phyloP scores from a whole-genome alignment of 441 rosid genomes.

The Oxalis stricta region DNA sequence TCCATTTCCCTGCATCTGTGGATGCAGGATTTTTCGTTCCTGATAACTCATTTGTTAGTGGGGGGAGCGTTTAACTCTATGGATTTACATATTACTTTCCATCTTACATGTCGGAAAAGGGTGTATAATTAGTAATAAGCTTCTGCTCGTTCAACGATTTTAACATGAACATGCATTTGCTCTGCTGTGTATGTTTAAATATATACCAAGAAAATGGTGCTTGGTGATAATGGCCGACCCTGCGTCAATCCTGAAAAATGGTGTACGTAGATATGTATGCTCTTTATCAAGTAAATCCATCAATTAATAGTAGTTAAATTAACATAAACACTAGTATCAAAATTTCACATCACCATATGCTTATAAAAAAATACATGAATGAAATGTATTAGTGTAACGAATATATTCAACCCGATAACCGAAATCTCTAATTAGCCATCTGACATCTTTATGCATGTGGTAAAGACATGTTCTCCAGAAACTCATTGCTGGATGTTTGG shows the following conservation, averaged over 20 bases:
- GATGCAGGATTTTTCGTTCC: conserved; percentile 2
- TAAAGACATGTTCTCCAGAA: background rate
- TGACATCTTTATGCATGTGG: background rate
- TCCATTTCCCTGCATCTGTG: conserved; percentile 1
- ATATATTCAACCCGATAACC: too few relatives aligned
- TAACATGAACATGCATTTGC: conserved; percentile 2
- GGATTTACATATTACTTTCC: conserved; percentile 20
- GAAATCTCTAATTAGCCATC: too few relatives aligned
- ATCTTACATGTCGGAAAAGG: conserved; percentile 18
- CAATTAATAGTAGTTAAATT: too few relatives aligned
- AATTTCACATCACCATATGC: too few relatives aligned
- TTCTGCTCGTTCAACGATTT: conserved; percentile 15
- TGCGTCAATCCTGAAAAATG: conserved; percentile 3
- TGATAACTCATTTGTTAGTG: conserved; percentile 10
- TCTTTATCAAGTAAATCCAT: too few relatives aligned
- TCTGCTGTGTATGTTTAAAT: conserved; percentile 3
- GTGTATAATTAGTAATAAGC: conserved; percentile 22
- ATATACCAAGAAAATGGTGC: background rate
- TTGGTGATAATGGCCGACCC: background rate
- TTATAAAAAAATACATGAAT: too few relatives aligned
- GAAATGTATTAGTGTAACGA: too few relatives aligned
- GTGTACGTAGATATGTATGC: too few relatives aligned
- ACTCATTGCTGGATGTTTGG: conserved; percentile 44
- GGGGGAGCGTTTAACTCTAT: conserved; percentile 12
- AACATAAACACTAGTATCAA: too few relatives aligned